These are phyloP conservation scores for Blastobotrys chiropterorum DNA, from an alignment of 805 yeast genomes.

Conservation along the genomic window DNA sequence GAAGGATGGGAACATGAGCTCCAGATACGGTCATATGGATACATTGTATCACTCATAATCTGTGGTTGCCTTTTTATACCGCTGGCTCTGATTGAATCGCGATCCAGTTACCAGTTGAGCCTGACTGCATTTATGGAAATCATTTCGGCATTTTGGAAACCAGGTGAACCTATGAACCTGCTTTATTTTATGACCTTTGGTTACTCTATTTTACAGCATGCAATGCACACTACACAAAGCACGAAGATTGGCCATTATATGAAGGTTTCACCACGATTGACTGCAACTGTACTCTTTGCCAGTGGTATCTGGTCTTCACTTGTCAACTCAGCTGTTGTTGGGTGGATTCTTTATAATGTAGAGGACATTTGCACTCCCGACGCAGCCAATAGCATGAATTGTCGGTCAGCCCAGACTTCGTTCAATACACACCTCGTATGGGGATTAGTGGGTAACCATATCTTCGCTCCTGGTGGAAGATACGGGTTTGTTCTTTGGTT, in stretches of 20 bases:
- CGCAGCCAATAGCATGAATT: no score
- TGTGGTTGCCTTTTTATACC: conserved; percentile 56
- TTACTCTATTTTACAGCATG: conserved; percentile 49
- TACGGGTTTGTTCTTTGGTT: conserved; percentile 37
- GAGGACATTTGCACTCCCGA: no score
- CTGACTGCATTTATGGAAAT: conserved; percentile 58
- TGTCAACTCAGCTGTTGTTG: no score
- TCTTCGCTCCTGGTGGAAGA: no score
- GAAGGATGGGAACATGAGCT: no score
- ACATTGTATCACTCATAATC: conserved; percentile 40
- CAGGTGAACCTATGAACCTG: conserved; percentile 52
- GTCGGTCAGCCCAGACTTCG: no score
- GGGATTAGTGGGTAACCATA: no score
- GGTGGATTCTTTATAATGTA: no score
- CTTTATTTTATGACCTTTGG: conserved; percentile 44
- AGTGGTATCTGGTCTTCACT: no score
- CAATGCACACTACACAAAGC: conserved; percentile 53
- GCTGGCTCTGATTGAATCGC: conserved; percentile 51
- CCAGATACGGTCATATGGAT: conserved; percentile 35
- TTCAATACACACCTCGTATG: no score
- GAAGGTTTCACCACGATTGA: conserved; percentile 38
- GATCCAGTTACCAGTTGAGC: conserved; percentile 52
- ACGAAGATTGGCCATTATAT: conserved; percentile 44
- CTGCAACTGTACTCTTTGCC: conserved; percentile 34
- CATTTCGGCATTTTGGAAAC: conserved; percentile 59